Percentiles rank a stretch among this genome's conserved stretches.
These are phyloP conservation scores for Elaeis guineensis DNA, from an alignment of 176 grass and related monocot genomes.

Conservation along the genomic window DNA sequence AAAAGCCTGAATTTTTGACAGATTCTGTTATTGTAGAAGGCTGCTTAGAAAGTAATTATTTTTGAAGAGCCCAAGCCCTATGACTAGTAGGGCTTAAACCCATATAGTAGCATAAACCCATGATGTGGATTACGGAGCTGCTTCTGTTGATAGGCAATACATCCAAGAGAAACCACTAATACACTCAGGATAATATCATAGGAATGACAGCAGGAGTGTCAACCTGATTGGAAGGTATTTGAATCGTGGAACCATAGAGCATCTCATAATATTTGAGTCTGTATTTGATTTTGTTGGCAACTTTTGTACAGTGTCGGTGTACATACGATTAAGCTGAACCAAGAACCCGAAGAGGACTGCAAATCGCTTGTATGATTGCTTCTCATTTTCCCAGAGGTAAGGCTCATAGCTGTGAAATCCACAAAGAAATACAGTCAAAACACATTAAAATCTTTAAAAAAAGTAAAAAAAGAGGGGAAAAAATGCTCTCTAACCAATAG, in stretches of 20 bases:
- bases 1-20: too few relatives aligned
- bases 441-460: too few relatives aligned
- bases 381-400: conserved; percentile 99
- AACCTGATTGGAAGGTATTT: conserved; percentile 99
- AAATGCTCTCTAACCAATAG: too few relatives aligned
- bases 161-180: too few relatives aligned
- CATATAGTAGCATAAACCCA: too few relatives aligned
- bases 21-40: too few relatives aligned
- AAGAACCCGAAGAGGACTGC: conserved; percentile 95
- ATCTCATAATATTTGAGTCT: conserved; percentile 93
- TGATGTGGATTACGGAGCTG: too few relatives aligned
- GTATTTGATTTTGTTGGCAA: conserved; percentile 93
- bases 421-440: conserved; percentile 21
- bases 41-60: too few relatives aligned
- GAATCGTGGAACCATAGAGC: conserved; percentile 92
- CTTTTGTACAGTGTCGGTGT: conserved; percentile 68
- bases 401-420: conserved; percentile 76
- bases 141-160: too few relatives aligned
- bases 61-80: too few relatives aligned
- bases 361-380: conserved; percentile 94
- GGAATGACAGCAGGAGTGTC: conserved; percentile 12
- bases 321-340: conserved; percentile 92
- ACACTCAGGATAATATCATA: not conserved
- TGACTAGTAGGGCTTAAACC: too few relatives aligned
- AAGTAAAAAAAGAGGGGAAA: not conserved